phyloP scores from a whole-genome alignment of 768 basidiomycete species.

The Boletus rufocinnamomeus region DNA sequence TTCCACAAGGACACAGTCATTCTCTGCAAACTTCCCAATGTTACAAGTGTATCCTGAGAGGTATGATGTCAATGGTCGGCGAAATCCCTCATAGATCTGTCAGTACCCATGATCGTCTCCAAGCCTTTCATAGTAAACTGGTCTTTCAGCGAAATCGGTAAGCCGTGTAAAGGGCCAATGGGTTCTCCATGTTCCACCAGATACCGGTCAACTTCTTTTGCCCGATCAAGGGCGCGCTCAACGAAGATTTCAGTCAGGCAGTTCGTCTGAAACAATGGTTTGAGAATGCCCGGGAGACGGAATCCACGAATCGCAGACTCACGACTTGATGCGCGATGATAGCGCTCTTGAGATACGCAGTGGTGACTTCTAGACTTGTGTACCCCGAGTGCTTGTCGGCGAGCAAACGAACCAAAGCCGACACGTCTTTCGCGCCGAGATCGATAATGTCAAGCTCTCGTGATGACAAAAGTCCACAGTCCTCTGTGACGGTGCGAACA shows the following conservation, averaged over 20 bases:
- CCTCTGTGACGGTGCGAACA: constrained; percentile 23
- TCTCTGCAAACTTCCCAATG: constrained; percentile 57
- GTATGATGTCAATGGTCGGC: constrained; percentile 22
- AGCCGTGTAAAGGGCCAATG: constrained; percentile 50
- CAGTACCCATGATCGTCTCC: constrained; percentile 56
- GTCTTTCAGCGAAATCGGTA: constrained; percentile 46
- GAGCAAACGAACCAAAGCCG: constrained; percentile 24
- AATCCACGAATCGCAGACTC: constrained; percentile 4
- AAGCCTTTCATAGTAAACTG: constrained; percentile 62
- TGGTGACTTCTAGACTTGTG: constrained; percentile 31
- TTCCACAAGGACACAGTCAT: constrained; percentile 66
- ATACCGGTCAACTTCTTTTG: constrained; percentile 29
- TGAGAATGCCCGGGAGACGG: neutral
- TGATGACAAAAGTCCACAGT: constrained; percentile 26
- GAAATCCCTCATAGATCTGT: neutral
- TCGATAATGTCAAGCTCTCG: constrained; percentile 25
- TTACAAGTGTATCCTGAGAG: constrained; percentile 48
- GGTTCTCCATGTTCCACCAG: constrained; percentile 21
- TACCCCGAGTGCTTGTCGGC: constrained; percentile 22
- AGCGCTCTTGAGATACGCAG: constrained; percentile 33
- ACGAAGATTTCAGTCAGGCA: constrained; percentile 33
- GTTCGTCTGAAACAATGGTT: constrained; percentile 21
- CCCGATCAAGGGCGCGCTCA: constrained; percentile 28
- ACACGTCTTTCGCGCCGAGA: constrained; percentile 30
- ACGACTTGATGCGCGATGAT: constrained; percentile 30